These are phyloP conservation scores for Solanum ahanhuiri DNA, from an alignment of 257 asterid species.

Conservation along the genomic window DNA sequence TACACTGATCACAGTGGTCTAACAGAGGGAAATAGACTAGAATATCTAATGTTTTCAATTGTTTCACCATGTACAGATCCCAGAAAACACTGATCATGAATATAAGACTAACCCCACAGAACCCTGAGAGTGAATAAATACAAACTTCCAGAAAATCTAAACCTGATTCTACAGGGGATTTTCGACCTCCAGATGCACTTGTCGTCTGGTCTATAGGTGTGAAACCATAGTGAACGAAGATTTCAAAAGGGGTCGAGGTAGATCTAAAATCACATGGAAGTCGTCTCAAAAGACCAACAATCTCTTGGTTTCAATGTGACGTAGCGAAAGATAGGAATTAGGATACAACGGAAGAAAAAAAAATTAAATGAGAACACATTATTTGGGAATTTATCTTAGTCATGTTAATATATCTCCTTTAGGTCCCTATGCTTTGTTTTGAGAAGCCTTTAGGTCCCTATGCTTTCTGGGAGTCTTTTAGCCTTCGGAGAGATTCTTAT, in stretches of 20 bases:
- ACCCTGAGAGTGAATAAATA: not conserved
- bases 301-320: not conserved
- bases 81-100: not conserved
- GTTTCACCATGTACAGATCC: not conserved
- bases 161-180: not conserved
- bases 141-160: not conserved
- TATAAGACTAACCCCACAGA: not conserved
- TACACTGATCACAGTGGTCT: not conserved
- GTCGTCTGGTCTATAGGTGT: not conserved
- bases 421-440: not conserved
- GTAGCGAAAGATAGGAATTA: not conserved
- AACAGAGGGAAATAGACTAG: not conserved
- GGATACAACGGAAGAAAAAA: not conserved
- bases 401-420: not conserved
- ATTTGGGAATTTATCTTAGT: not conserved
- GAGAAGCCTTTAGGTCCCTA: not conserved
- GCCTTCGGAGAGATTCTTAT: not conserved
- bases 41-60: not conserved
- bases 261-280: not conserved
- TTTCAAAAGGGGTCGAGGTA: not conserved
- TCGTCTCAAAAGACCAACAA: not conserved
- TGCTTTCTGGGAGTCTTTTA: not conserved
- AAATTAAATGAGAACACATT: not conserved
- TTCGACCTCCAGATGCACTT: not conserved
- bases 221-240: not conserved